Evolutionary conservation across 2,329 filamentous ascomycete genomes (phyloP).

Genomic region (Thermoascus crustaceus): DNA sequence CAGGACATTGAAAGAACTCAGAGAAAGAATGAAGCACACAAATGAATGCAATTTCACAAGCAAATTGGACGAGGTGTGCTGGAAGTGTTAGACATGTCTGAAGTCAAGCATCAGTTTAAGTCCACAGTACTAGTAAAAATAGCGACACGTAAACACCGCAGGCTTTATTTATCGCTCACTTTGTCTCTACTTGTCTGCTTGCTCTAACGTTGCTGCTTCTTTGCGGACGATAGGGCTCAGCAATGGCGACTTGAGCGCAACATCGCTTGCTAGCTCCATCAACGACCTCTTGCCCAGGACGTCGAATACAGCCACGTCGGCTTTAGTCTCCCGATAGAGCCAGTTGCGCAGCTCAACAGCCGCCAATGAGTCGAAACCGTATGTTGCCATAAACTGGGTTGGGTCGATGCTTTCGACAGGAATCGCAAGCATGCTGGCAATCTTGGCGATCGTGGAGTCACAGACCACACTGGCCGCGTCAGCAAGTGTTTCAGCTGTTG

Average conservation of each 20-base stretch:
- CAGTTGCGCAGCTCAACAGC: slow-evolving; percentile 16
- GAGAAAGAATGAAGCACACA: no score
- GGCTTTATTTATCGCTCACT: no score
- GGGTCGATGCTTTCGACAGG: slow-evolving; percentile 2
- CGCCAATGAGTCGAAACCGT: slow-evolving; percentile 10
- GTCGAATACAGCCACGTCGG: slow-evolving; percentile 12
- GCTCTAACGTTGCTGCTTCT: slow-evolving; percentile 18
- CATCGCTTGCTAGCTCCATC: slow-evolving; percentile 5
- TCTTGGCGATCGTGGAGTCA: not conserved
- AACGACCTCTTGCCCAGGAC: slow-evolving; percentile 6
- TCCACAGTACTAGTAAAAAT: no score
- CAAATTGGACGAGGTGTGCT: no score
- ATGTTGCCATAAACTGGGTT: not conserved
- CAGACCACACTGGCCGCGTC: no score
- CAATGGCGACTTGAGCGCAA: slow-evolving; percentile 5
- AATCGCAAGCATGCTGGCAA: slow-evolving; percentile 3
- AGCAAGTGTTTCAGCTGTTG: no score
- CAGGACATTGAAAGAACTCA: no score
- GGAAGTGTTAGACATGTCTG: no score
- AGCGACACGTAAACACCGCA: no score
- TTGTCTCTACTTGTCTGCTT: no score
- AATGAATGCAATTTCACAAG: no score
- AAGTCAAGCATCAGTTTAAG: no score
- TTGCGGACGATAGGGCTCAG: not conserved
- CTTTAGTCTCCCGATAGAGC: slow-evolving; percentile 9